Conservation (phyloP, 163 green algal genomes). For the Chloromonas sp. region DNA sequence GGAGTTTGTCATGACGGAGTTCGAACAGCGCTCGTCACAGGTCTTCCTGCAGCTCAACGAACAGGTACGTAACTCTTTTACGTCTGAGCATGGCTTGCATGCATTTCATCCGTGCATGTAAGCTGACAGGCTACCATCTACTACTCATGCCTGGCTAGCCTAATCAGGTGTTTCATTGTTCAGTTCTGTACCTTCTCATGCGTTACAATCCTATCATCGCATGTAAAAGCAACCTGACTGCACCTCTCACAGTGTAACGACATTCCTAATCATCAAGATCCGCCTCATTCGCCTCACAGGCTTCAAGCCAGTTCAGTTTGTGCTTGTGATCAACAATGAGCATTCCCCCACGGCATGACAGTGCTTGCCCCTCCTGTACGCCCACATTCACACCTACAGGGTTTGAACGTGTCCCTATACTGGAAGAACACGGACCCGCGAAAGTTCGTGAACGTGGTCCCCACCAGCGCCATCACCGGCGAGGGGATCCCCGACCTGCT, state of each 20-base stretch:
- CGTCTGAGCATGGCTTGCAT: constrained; percentile 7
- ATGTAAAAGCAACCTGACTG: too few relatives aligned
- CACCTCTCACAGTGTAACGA: too few relatives aligned
- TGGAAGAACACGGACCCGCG: constrained; percentile 93
- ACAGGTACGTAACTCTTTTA: constrained; percentile 41
- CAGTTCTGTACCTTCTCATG: too few relatives aligned
- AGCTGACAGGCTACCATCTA: neutral
- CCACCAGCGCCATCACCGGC: constrained; percentile 90
- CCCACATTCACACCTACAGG: constrained; percentile 36
- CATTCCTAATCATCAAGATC: too few relatives aligned
- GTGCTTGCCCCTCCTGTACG: neutral
- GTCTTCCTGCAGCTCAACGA: constrained; percentile 74
- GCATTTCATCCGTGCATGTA: neutral
- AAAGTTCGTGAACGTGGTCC: constrained; percentile 91
- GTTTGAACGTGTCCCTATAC: constrained; percentile 95
- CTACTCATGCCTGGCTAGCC: neutral
- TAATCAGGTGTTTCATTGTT: neutral
- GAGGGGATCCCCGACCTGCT: constrained; percentile 94
- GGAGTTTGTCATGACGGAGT: constrained; percentile 77
- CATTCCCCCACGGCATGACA: too few relatives aligned
- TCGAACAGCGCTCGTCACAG: constrained; percentile 69
- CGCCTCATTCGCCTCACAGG: too few relatives aligned
- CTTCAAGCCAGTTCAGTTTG: too few relatives aligned
- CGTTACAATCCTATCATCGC: too few relatives aligned
- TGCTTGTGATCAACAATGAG: too few relatives aligned